Conservation (phyloP, 805 yeast species). For the Candida caryicola region DNA sequence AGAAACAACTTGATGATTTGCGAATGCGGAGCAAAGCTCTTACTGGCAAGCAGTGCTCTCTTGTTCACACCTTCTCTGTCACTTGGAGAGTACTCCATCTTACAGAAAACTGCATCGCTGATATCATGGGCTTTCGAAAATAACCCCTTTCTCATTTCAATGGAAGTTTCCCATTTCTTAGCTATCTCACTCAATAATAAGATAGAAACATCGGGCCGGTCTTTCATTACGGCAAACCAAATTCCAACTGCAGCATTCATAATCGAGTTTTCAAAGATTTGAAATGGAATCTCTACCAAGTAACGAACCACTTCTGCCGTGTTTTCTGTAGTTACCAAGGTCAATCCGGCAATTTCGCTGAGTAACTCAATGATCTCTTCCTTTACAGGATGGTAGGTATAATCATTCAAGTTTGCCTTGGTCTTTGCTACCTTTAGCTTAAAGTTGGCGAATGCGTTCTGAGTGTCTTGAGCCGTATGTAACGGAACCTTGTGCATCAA, state of each 20-base stretch:
- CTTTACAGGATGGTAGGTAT: conserved; percentile 10
- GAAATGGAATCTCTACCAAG: conserved; percentile 70
- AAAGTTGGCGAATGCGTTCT: conserved; percentile 25
- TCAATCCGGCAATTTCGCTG: conserved; percentile 42
- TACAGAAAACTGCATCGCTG: conserved; percentile 55
- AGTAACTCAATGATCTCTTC: conserved; percentile 40
- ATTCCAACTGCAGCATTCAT: conserved; percentile 66
- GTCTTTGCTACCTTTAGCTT: conserved; percentile 23
- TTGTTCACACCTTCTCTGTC: conserved; percentile 57
- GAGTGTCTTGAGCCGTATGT: conserved; percentile 24
- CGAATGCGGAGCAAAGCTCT: conserved; percentile 63
- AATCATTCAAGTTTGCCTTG: conserved; percentile 9
- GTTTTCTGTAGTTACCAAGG: conserved; percentile 31
- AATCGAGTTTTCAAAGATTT: conserved; percentile 53
- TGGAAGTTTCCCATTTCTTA: conserved; percentile 64
- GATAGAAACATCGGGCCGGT: conserved; percentile 55
- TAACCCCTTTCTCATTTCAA: conserved; percentile 59
- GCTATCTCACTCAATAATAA: conserved; percentile 68
- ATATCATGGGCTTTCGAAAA: conserved; percentile 58
- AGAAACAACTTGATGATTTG: conserved; percentile 64
- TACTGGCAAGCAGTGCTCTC: conserved; percentile 47
- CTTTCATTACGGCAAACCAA: conserved; percentile 79
- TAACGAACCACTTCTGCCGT: conserved; percentile 48
- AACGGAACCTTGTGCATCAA: conserved; percentile 29
- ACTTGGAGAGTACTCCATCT: conserved; percentile 90